phyloP scores from a whole-genome alignment of 2,329 filamentous ascomycete species.

The Fusarium sp. region DNA sequence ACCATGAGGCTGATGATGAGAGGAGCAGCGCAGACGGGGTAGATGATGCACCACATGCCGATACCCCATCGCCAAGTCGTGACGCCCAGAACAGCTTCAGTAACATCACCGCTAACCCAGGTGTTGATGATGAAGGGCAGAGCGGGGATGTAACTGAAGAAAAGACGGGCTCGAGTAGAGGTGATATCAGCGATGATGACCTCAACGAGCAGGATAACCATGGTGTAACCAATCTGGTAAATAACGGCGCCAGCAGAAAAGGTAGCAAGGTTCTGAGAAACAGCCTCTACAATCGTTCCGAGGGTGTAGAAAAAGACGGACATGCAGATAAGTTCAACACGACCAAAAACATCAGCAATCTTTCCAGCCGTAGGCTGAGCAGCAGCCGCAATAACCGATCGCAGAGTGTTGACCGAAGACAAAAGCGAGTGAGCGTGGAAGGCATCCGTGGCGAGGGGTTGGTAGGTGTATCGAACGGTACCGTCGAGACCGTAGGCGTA shows the following conservation, averaged over 20 bases:
- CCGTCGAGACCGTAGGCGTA: constrained; percentile 73
- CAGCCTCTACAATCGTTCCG: constrained; percentile 67
- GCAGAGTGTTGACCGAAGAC: constrained; percentile 67
- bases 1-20: constrained; percentile 63
- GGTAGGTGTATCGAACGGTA: constrained; percentile 65
- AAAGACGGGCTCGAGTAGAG: constrained; percentile 69
- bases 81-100: constrained; percentile 56
- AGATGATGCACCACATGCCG: constrained; percentile 74
- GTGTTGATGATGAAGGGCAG: constrained; percentile 72
- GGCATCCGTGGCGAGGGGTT: constrained; percentile 63
- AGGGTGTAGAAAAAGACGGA: constrained; percentile 70
- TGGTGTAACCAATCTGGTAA: constrained; percentile 73
- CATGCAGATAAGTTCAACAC: constrained; percentile 65
- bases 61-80: constrained; percentile 72
- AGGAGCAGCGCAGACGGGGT: constrained; percentile 66
- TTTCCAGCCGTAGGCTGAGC: constrained; percentile 68
- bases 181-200: constrained; percentile 73
- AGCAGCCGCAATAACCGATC: constrained; percentile 69
- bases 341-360: constrained; percentile 72
- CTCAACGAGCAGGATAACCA: constrained; percentile 69
- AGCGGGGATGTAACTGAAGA: constrained; percentile 73
- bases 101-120: constrained; percentile 71
- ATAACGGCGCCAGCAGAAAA: constrained; percentile 69
- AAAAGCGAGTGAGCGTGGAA: constrained; percentile 65
- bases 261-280: constrained; percentile 56